These are phyloP conservation scores for Geranomyces variabilis DNA, from an alignment of 192 early-diverging fungal genomes.

Conservation along the genomic window DNA sequence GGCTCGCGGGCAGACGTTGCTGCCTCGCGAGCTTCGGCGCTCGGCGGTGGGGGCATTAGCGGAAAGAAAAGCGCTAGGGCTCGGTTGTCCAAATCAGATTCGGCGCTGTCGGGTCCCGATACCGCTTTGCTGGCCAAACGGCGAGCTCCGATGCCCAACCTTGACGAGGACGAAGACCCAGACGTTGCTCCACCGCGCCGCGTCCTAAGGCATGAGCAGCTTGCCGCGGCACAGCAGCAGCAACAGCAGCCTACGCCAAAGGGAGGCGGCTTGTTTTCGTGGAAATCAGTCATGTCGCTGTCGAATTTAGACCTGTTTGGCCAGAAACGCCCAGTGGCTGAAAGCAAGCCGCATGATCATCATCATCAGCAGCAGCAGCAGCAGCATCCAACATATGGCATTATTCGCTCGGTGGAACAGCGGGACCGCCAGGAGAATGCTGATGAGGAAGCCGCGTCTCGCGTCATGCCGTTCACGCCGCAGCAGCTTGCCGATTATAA, in stretches of 20 bases:
- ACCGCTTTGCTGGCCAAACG: not conserved
- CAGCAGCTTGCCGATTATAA: constrained; percentile 5
- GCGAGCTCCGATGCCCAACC: not conserved
- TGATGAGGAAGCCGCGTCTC: not conserved
- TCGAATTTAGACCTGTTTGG: constrained; percentile 15
- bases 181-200: not conserved
- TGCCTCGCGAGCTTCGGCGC: no score
- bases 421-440: no score
- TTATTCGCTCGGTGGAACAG: no score
- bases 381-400: not conserved
- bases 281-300: constrained; percentile 12
- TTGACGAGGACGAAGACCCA: not conserved
- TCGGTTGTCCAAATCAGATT: not conserved
- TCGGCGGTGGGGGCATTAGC: no score
- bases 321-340: not conserved
- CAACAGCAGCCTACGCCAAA: not conserved
- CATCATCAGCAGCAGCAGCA: not conserved
- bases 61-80: no score
- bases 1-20: no score
- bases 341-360: not conserved
- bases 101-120: not conserved
- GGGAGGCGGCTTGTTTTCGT: not conserved
- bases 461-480: not conserved
- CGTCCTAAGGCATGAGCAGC: not conserved
- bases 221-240: not conserved